These are phyloP conservation scores for Zygosaccharomyces pseudobailii DNA, from an alignment of 1,139 yeast genomes.

Conservation along the genomic window DNA sequence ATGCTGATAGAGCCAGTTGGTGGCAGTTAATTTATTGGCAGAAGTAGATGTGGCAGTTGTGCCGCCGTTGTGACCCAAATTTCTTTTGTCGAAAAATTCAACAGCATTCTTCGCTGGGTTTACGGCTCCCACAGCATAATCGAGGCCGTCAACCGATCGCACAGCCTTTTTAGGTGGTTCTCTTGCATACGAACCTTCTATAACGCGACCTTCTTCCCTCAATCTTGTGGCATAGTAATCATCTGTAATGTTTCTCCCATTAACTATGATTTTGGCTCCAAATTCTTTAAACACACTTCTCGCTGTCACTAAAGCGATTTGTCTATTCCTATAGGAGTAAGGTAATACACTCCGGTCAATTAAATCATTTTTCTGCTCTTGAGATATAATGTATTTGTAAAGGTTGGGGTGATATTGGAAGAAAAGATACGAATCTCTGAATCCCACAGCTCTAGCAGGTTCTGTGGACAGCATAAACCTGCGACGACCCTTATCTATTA, in stretches of 20 bases:
- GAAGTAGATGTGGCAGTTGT: constrained; percentile 42
- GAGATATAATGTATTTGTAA: constrained; percentile 68
- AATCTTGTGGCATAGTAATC: constrained; percentile 85
- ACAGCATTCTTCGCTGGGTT: constrained; percentile 33
- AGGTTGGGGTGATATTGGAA: constrained; percentile 76
- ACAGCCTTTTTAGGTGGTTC: constrained; percentile 31
- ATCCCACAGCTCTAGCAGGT: constrained; percentile 92
- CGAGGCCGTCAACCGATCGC: constrained; percentile 19
- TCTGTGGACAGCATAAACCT: constrained; percentile 90
- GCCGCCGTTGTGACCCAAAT: constrained; percentile 33
- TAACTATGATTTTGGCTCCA: constrained; percentile 77
- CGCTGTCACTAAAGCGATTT: constrained; percentile 87
- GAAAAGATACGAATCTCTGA: constrained; percentile 84
- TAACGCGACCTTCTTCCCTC: constrained; percentile 60
- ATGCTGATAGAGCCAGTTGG: constrained; percentile 83
- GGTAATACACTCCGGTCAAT: constrained; percentile 82
- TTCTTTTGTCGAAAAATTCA: constrained; percentile 32
- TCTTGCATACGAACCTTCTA: constrained; percentile 73
- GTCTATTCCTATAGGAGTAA: constrained; percentile 83
- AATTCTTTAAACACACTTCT: constrained; percentile 86
- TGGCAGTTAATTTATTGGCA: constrained; percentile 48
- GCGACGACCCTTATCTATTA: constrained; percentile 66
- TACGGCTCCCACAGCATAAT: constrained; percentile 16
- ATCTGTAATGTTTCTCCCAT: constrained; percentile 78
- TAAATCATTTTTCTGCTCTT: constrained; percentile 76